These are phyloP conservation scores for Adansonia madagascariensis DNA, from an alignment of 441 rosid genomes.

Conservation along the genomic window DNA sequence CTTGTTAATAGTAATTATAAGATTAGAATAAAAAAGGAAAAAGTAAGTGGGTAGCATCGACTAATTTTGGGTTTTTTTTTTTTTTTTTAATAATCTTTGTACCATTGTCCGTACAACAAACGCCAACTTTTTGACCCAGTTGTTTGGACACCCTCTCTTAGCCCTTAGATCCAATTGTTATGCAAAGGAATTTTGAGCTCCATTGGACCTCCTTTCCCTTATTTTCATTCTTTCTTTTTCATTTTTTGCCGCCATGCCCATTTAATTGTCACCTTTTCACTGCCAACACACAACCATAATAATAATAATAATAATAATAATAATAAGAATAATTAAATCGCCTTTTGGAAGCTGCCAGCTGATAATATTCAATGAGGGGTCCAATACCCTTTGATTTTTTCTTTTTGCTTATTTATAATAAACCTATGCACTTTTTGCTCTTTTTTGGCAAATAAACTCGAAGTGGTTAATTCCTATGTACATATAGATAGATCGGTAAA, in stretches of 20 bases:
- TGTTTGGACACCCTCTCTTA: constrained; percentile 19
- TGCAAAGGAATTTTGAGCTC: constrained; percentile 31
- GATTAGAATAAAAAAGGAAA: too few relatives aligned
- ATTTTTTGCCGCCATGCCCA: not conserved
- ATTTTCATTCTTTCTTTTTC: not conserved
- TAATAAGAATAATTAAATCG: too few relatives aligned
- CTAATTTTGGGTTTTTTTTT: not conserved
- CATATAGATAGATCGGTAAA: too few relatives aligned
- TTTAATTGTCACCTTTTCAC: constrained; percentile 20
- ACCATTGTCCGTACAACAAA: constrained; percentile 9
- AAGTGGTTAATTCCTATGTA: not conserved
- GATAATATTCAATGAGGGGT: not conserved
- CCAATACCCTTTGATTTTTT: constrained; percentile 1
- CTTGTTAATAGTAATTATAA: too few relatives aligned
- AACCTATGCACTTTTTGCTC: not conserved
- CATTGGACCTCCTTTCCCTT: not conserved
- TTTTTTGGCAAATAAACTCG: not conserved
- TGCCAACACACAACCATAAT: not conserved
- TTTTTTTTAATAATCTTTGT: not conserved
- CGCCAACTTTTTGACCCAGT: constrained; percentile 20
- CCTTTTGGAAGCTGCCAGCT: constrained; percentile 7
- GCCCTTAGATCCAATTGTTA: constrained; percentile 8
- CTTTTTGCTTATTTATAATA: not conserved
- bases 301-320: too few relatives aligned
- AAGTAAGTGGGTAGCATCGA: too few relatives aligned